phyloP scores from a whole-genome alignment of 352 stramenopile genomes.

The Phytophthora fragariaefolia region DNA sequence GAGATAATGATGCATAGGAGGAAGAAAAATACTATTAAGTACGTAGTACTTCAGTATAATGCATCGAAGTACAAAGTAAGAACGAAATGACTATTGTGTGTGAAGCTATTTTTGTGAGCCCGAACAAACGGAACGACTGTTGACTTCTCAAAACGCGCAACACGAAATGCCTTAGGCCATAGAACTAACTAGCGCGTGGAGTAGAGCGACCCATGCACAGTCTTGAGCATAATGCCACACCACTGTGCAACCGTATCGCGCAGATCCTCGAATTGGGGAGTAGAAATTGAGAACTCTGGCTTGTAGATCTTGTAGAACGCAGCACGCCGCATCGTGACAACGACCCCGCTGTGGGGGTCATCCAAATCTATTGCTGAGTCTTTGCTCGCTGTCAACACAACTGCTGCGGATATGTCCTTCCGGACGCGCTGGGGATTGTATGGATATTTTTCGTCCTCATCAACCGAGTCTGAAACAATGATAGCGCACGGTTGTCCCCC shows the following conservation, averaged over 20 bases:
- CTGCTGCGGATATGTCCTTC: conserved; percentile 33
- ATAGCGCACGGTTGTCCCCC: conserved; percentile 22
- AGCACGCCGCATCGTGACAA: conserved; percentile 35
- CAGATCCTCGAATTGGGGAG: conserved; percentile 27
- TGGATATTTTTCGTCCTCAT: conserved; percentile 39
- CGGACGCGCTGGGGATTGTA: conserved; percentile 33
- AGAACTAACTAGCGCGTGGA: background rate
- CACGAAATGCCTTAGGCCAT: too few species aligned
- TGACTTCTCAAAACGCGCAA: too few species aligned
- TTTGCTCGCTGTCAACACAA: conserved; percentile 31
- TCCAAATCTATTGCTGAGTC: background rate
- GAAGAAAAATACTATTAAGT: conserved; percentile 36
- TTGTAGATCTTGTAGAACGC: conserved; percentile 30
- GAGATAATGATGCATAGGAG: conserved; percentile 50
- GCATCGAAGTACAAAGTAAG: too few species aligned
- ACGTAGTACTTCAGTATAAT: too few species aligned
- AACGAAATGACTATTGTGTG: background rate
- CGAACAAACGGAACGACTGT: too few species aligned
- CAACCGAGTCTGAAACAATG: conserved; percentile 31
- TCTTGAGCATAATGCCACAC: conserved; percentile 34
- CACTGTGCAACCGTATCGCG: conserved; percentile 24
- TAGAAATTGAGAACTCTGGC: too few species aligned
- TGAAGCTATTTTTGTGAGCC: background rate
- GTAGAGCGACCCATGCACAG: conserved; percentile 28
- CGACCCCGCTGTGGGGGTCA: too few species aligned